Conservation (phyloP, 371 early-diverging fungal species). For the Funneliformis caledonium region DNA sequence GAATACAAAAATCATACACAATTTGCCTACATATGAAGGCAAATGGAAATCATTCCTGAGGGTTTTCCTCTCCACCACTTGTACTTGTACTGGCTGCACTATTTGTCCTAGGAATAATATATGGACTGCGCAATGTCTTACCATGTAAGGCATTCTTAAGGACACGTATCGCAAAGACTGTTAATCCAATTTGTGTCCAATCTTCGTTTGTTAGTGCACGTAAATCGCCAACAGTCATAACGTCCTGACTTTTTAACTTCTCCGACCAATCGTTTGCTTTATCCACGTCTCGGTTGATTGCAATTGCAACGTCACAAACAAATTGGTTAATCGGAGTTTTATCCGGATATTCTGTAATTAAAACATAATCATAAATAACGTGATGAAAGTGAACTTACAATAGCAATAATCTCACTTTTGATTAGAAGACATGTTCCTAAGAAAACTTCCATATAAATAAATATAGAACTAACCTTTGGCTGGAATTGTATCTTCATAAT, state of each 20-base stretch:
- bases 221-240: conserved; percentile 82
- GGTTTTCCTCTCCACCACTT: conserved; percentile 26
- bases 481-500: conserved; percentile 28
- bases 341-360: conserved; percentile 57
- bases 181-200: conserved; percentile 76
- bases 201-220: conserved; percentile 78
- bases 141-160: conserved; percentile 80
- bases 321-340: conserved; percentile 70
- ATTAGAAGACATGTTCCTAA: no score
- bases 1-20: conserved; percentile 14
- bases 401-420: background rate
- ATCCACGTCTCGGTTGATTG: conserved; percentile 69
- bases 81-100: background rate
- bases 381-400: background rate
- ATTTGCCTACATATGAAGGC: background rate
- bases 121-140: conserved; percentile 44
- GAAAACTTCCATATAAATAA: background rate
- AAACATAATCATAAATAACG: background rate
- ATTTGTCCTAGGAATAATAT: background rate
- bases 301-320: conserved; percentile 68
- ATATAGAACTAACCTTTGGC: conserved; percentile 22
- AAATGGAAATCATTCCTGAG: conserved; percentile 1
- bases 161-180: conserved; percentile 87
- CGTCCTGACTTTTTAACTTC: conserved; percentile 73
- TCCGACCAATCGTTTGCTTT: conserved; percentile 78